Conservation (phyloP, 2,329 filamentous ascomycete genomes). For the Coniochaeta pulveracea region DNA sequence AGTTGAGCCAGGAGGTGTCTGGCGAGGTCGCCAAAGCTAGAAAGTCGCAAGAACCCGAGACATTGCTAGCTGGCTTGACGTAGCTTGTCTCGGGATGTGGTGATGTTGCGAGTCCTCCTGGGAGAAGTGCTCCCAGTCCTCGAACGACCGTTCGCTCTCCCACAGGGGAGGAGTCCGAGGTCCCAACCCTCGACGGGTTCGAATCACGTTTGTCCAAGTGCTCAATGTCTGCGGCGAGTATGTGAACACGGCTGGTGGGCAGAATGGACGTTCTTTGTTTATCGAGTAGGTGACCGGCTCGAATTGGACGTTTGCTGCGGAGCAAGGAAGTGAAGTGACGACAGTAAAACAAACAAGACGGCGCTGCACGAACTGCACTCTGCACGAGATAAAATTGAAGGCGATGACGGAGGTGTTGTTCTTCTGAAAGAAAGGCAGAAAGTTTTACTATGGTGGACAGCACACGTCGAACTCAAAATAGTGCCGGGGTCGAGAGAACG, state of each 20-base stretch:
- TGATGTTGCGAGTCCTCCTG: neutral
- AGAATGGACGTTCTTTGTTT: slow-evolving; percentile 3
- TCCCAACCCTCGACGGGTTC: neutral
- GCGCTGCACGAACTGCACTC: too few species aligned
- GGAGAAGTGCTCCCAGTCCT: neutral
- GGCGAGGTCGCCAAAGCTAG: slow-evolving; percentile 37
- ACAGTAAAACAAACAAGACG: too few species aligned
- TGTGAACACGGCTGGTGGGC: neutral
- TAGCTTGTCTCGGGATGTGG: neutral
- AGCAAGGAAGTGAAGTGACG: neutral
- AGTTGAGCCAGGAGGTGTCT: slow-evolving; percentile 16
- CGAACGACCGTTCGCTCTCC: neutral
- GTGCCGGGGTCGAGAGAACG: too few species aligned
- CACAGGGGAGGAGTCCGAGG: neutral
- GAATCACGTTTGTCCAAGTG: neutral
- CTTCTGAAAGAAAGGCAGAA: too few species aligned
- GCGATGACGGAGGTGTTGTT: too few species aligned
- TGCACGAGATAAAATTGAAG: too few species aligned
- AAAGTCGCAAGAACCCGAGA: slow-evolving; percentile 29
- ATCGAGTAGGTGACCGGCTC: neutral
- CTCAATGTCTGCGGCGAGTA: neutral
- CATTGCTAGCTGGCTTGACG: slow-evolving; percentile 29
- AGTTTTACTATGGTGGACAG: too few species aligned
- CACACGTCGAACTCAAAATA: too few species aligned
- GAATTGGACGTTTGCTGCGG: neutral